Base-by-base conservation (phyloP, 2,329 filamentous ascomycete genomes). In the Ophiocordyceps sinensis region DNA sequence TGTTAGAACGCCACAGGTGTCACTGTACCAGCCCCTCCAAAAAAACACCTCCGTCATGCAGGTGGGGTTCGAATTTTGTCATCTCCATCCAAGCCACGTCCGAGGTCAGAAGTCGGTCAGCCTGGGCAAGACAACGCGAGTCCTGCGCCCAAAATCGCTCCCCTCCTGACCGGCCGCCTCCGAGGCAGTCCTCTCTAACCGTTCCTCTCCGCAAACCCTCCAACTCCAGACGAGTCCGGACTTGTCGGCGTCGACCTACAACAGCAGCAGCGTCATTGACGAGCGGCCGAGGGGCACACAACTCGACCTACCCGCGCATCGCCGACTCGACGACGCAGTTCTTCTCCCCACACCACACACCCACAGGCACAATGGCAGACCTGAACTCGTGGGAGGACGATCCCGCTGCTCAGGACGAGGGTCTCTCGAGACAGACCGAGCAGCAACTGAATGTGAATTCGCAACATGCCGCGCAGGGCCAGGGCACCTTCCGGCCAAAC, bases 361-460 rank as follows among this genome's bases (percentile, higher is more conserved):
- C n/a, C n/a, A 17, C 32, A 35, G 13, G 5, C 51, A 71, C 42
- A 56, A 94, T 94, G 87, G 82, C 88, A 53, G 79, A 88, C 62
- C 83, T 86, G 55, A 87, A 94, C 63, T 94, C 87, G 47, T 96
- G 91, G 85, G 88, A 96, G 67, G 86, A 94, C 56, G 85, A 88
- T 56, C 79, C 80, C 55, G 71, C 80, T 42, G 79, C 77, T 47
- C 81, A 85, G 69, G 82, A 88, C 54, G 82, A 85, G 53, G 76
- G 76, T 60, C 77, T 94, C 62, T 76, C 84, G 47, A 78, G 79
- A 53, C 84, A 88, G 69, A 67, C 83, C 31, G 76, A 82, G 53
- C 77, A 82, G 60, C 79, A 82, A 60, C 73, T 87, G 61, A 85
- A 86, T 61, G 60, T 88, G 55, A 83, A 82, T 60, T 67, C 69